phyloP scores from a whole-genome alignment of 148 eudicot species.

The Arbutus unedo region DNA sequence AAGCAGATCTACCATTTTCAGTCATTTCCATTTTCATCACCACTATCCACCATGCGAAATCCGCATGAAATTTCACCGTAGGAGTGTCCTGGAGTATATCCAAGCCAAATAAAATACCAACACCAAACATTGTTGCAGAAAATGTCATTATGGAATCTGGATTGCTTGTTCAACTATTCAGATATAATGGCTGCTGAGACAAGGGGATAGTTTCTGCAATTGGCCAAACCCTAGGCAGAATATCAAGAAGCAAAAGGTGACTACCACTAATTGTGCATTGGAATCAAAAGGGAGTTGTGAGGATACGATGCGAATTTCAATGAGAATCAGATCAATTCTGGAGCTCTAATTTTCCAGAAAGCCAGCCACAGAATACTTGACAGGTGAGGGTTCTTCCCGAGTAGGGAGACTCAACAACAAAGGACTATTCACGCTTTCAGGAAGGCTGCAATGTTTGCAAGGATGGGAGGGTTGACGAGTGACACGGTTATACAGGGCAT shows the following conservation, averaged over 20 bases:
- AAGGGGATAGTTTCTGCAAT: no score
- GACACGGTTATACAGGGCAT: background rate
- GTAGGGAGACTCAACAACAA: background rate
- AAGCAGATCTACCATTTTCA: no score
- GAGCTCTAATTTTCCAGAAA: background rate
- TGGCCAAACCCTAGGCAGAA: background rate
- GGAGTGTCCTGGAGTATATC: background rate
- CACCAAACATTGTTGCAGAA: background rate
- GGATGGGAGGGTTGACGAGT: background rate
- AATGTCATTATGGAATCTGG: background rate
- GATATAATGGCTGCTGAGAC: background rate
- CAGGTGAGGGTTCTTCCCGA: background rate
- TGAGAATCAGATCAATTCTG: background rate
- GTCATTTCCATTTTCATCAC: no score
- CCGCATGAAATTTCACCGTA: no score
- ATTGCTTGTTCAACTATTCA: background rate
- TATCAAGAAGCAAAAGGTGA: background rate
- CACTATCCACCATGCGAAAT: no score
- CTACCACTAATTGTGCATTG: background rate
- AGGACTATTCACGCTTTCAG: background rate
- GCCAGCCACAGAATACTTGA: background rate
- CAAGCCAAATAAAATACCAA: background rate
- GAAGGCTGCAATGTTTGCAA: background rate
- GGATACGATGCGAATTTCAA: background rate
- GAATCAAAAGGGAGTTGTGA: background rate